Evolutionary conservation across 306 rosid genomes (phyloP).

Genomic region (Malus asiatica): DNA sequence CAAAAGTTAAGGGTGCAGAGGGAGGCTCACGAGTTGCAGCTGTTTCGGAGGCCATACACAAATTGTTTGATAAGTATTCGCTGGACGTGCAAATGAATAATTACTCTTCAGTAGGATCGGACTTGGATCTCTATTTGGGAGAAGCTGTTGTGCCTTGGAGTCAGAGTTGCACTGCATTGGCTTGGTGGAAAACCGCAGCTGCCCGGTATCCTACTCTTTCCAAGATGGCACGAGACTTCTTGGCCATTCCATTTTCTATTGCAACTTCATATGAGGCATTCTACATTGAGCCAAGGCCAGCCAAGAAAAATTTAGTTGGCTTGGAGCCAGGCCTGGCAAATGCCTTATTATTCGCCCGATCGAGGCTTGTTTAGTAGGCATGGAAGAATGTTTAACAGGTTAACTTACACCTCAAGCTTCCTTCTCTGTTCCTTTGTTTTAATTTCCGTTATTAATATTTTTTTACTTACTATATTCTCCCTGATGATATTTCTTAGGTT

Average conservation of each 20-base stretch:
- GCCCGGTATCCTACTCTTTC: background rate
- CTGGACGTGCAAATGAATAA: background rate
- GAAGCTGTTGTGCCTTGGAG: conserved; percentile 2
- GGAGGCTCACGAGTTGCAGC: background rate
- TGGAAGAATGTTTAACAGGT: background rate
- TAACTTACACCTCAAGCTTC: background rate
- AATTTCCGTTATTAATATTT: background rate
- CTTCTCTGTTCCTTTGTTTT: background rate
- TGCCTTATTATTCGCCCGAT: background rate
- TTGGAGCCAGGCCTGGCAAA: background rate
- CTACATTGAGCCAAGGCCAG: conserved; percentile 4
- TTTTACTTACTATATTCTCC: background rate
- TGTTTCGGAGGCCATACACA: background rate
- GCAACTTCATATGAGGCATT: conserved; percentile 7
- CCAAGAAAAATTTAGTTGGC: background rate
- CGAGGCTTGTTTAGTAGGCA: background rate
- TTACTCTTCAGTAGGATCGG: background rate
- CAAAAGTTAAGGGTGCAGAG: background rate
- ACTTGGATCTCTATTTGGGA: conserved; percentile 6
- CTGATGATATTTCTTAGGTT: background rate
- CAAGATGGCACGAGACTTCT: conserved; percentile 2
- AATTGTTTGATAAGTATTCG: conserved; percentile 5
- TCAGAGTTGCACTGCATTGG: background rate
- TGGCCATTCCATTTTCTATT: conserved; percentile 8
- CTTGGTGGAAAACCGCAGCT: conserved; percentile 8